phyloP scores from a whole-genome alignment of 2,329 filamentous ascomycete species.

The Trichoderma arundinaceum region DNA sequence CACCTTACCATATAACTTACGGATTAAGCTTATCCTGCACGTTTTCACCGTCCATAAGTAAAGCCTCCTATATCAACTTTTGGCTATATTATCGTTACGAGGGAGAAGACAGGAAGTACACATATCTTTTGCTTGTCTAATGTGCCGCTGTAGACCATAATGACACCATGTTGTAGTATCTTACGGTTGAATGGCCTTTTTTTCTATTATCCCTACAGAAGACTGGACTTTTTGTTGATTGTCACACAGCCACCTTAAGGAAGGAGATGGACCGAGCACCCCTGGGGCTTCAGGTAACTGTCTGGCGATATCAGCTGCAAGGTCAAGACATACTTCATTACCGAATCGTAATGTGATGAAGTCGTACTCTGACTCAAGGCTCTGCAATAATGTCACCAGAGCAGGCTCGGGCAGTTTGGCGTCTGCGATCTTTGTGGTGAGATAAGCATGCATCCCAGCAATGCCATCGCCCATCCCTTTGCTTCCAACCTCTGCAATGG shows the following conservation, averaged over 20 bases:
- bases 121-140: no score
- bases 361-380: conserved; percentile 1
- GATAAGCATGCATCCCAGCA: conserved; percentile 19
- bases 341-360: conserved; percentile 6
- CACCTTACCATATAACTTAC: no score
- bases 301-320: not conserved
- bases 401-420: not conserved
- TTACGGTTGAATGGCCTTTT: no score
- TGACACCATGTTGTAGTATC: no score
- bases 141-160: no score
- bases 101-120: no score
- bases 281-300: not conserved
- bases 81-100: no score
- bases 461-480: conserved; percentile 11
- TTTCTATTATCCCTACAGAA: no score
- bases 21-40: no score
- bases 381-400: not conserved
- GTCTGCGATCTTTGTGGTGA: not conserved
- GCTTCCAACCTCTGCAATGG: not conserved
- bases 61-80: no score
- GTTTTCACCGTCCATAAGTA: no score
- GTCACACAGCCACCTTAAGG: not conserved
- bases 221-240: no score
- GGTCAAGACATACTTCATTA: conserved; percentile 4
- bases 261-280: not conserved